Percentiles rank a stretch among this genome's conserved stretches.
Conservation (phyloP, 345 rosid genomes). For the Litchi chinensis region DNA sequence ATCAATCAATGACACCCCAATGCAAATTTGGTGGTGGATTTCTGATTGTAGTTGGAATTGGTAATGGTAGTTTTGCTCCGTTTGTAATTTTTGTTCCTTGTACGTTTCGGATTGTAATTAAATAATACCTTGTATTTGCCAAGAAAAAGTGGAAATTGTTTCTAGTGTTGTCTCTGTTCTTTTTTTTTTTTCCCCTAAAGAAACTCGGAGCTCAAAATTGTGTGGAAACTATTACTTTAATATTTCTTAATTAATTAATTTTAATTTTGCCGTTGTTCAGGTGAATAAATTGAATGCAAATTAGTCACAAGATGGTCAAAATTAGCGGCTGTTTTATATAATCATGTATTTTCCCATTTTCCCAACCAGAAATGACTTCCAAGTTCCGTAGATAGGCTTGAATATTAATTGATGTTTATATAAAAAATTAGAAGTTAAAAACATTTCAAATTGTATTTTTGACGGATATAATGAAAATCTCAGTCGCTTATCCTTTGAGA, state of each 20-base stretch:
- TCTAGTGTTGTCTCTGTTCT: background rate
- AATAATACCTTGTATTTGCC: slow-evolving; percentile 18
- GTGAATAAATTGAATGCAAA: too few species aligned
- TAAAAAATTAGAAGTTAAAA: background rate
- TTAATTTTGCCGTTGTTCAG: too few species aligned
- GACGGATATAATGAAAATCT: background rate
- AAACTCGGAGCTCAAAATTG: too few species aligned
- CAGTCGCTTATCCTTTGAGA: background rate
- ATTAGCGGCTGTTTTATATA: too few species aligned
- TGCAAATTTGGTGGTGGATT: slow-evolving; percentile 23
- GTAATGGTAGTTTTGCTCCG: slow-evolving; percentile 17
- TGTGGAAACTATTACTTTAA: too few species aligned
- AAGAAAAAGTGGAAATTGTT: background rate
- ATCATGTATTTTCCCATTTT: too few species aligned
- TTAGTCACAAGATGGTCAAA: too few species aligned
- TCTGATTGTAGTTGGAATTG: slow-evolving; percentile 20
- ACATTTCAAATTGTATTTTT: background rate
- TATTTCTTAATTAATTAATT: too few species aligned
- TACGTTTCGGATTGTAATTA: slow-evolving; percentile 29
- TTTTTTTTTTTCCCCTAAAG: background rate
- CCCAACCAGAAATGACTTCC: too few species aligned
- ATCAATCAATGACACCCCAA: slow-evolving; percentile 21
- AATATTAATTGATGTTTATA: background rate
- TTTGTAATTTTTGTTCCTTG: slow-evolving; percentile 21
- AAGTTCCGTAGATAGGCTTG: background rate